Conservation (phyloP, 2,329 filamentous ascomycete species). For the Colletotrichum chlorophyti region DNA sequence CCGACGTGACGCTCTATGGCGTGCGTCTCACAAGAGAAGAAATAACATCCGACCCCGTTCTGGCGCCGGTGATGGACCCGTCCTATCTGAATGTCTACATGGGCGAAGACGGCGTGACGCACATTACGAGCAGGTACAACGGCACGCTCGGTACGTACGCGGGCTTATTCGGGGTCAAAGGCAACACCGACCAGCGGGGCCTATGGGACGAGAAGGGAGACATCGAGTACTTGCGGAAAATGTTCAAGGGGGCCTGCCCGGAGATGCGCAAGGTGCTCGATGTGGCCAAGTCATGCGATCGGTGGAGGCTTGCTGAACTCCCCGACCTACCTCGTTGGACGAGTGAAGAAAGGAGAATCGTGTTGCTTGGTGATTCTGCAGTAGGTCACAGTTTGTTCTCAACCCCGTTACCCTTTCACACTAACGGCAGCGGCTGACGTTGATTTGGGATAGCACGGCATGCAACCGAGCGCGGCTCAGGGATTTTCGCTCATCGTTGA, state of each 20-base stretch:
- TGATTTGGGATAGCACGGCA: neutral
- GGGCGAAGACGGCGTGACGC: constrained; percentile 23
- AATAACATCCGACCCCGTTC: neutral
- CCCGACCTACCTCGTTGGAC: constrained; percentile 32
- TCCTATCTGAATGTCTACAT: constrained; percentile 31
- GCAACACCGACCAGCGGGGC: constrained; percentile 30
- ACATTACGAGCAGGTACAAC: constrained; percentile 30
- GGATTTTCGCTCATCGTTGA: neutral
- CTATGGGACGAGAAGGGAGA: constrained; percentile 35
- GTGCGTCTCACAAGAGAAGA: constrained; percentile 14
- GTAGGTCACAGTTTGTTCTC: too few relatives aligned
- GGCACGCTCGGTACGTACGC: constrained; percentile 15
- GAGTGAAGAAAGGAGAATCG: constrained; percentile 27
- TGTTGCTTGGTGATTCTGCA: constrained; percentile 32
- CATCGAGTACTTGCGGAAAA: constrained; percentile 29
- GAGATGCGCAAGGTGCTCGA: constrained; percentile 28
- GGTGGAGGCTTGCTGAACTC: constrained; percentile 33
- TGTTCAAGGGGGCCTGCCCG: constrained; percentile 22
- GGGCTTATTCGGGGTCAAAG: constrained; percentile 29
- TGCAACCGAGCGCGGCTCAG: neutral
- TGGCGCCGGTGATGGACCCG: constrained; percentile 27
- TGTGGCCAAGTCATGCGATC: constrained; percentile 27
- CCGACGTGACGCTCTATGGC: constrained; percentile 30
- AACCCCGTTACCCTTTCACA: fast-evolving
- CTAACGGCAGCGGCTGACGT: fast-evolving